Conservation (phyloP, 106 monocot genomes). For the Xerophyta viscosa region DNA sequence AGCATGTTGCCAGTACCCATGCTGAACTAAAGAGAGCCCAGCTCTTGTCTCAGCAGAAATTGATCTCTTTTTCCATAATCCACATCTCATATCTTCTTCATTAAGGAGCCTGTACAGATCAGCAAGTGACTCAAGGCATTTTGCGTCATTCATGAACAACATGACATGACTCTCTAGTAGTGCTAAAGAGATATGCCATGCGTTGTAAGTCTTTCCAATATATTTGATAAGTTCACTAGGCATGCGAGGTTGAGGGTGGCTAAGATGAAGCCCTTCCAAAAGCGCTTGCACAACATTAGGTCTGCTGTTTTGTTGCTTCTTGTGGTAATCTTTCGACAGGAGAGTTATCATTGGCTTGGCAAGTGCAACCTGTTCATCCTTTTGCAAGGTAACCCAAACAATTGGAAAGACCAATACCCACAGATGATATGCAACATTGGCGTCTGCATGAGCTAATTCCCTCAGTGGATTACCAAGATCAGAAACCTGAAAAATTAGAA, state of each 20-base stretch:
- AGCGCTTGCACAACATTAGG: constrained; percentile 99
- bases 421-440: constrained; percentile 95
- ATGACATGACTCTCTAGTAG: constrained; percentile 93
- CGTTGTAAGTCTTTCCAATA: constrained; percentile 96
- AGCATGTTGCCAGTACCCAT: constrained; percentile 97
- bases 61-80: constrained; percentile 96
- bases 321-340: constrained; percentile 97
- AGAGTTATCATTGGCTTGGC: constrained; percentile 92
- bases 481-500: constrained; percentile 44
- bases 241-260: constrained; percentile 99
- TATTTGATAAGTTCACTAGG: constrained; percentile 98
- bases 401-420: constrained; percentile 99
- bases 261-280: constrained; percentile 94
- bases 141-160: constrained; percentile 91
- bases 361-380: constrained; percentile 79
- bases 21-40: constrained; percentile 95
- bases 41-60: constrained; percentile 97
- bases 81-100: constrained; percentile 98
- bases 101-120: constrained; percentile 91
- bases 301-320: constrained; percentile 76
- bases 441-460: constrained; percentile 82
- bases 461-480: constrained; percentile 80
- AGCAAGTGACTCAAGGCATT: constrained; percentile 95
- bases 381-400: constrained; percentile 96
- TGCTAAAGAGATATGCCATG: constrained; percentile 89